Conservation (phyloP, 352 stramenopile species). For the Phytopythium mirpurense region DNA sequence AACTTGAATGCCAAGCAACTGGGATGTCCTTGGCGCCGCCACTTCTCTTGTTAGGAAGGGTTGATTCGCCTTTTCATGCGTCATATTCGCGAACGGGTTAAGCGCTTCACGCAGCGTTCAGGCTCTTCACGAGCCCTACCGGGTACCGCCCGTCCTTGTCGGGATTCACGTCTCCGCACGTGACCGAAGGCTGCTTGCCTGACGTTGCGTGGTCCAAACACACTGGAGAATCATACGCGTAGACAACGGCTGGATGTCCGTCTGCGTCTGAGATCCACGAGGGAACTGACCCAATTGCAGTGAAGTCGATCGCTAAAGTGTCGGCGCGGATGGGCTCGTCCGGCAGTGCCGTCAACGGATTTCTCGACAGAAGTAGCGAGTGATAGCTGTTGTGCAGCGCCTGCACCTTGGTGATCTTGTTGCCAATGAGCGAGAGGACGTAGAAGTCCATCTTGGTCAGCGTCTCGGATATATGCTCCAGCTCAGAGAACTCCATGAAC, state of each 20-base stretch:
- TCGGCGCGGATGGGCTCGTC: neutral
- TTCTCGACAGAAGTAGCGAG: slow-evolving; percentile 12
- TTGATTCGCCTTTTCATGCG: neutral
- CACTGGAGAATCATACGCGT: slow-evolving; percentile 10
- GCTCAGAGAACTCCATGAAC: slow-evolving; percentile 17
- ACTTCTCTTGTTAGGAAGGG: too few relatives aligned
- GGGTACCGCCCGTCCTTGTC: slow-evolving; percentile 6
- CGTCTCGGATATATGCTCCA: slow-evolving; percentile 4
- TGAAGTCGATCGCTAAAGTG: slow-evolving; percentile 14
- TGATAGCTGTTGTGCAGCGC: slow-evolving; percentile 1
- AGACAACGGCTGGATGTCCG: neutral
- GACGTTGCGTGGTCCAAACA: slow-evolving; percentile 1
- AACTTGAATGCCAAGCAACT: too few relatives aligned
- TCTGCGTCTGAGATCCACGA: slow-evolving; percentile 1
- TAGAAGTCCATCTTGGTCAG: slow-evolving; percentile 8
- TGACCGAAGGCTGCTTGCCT: neutral
- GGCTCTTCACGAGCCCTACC: neutral
- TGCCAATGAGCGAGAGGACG: slow-evolving; percentile 20
- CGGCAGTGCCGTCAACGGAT: slow-evolving; percentile 8
- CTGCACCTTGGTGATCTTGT: slow-evolving; percentile 6
- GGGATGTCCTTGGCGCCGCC: too few relatives aligned
- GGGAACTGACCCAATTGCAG: slow-evolving; percentile 4
- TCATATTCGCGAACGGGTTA: too few relatives aligned
- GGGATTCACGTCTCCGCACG: neutral
- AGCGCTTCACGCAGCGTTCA: slow-evolving; percentile 1